Evolutionary conservation across 192 early-diverging fungal genomes (phyloP), one percentile per base, ranked within the genome.

Genomic region (Funneliformis mosseae): DNA sequence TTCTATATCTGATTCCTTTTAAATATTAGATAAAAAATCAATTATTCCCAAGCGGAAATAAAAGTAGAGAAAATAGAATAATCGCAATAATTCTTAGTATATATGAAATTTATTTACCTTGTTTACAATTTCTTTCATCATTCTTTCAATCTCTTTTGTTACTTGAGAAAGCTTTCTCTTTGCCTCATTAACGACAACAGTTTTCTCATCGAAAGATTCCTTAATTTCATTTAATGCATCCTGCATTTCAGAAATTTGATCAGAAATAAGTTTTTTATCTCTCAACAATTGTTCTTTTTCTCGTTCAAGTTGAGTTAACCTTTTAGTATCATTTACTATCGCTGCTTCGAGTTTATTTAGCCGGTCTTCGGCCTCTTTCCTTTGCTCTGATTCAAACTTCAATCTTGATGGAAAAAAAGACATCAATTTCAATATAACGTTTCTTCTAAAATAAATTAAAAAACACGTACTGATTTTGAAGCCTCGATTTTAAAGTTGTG

Each of bases 1-100:
- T 68, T 98, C 96, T n/a, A 96, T 89, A 70, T 95, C 87, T 1
- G 93, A 84, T 86, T 93, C 91, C 85, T 86, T 68, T 59, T n/a
- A n/a, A n/a, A n/a, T n/a, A n/a, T n/a, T n/a, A n/a, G n/a, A n/a
- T n/a, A n/a, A n/a, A n/a, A n/a, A 74, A 61, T 60, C 16, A 77
- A 38, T 50, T 16, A 59, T 18, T 25, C 8, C 48, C 9, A 8
- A 59, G n/a, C n/a, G n/a, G n/a, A n/a, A n/a, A n/a, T n/a, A n/a
- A n/a, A n/a, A n/a, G n/a, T n/a, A n/a, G n/a, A n/a, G n/a, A n/a
- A n/a, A n/a, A n/a, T n/a, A n/a, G n/a, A n/a, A 33, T 5, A 67
- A 50, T 33, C 80, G 10, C 21, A 10, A 6, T 43, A 79, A 77
- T 60, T 25, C 14, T 28, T 25, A 64, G 21, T 27, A 25, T 21